These are phyloP conservation scores for Solanum sparsipilum DNA, from an alignment of 257 asterid genomes.

Conservation along the genomic window DNA sequence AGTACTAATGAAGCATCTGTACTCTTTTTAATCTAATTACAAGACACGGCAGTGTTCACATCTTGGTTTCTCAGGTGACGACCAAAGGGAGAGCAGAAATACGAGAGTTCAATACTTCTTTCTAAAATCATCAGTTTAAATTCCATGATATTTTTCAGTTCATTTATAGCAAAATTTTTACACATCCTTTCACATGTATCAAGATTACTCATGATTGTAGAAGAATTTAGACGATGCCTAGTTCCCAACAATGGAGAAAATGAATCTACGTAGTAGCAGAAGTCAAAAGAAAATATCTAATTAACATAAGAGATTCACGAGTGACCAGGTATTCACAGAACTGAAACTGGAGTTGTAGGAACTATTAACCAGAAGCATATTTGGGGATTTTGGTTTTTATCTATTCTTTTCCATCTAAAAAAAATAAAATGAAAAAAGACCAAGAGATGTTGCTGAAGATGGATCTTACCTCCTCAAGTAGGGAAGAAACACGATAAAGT, in stretches of 20 bases:
- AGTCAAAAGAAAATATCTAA: background rate
- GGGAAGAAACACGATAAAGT: slow-evolving; percentile 54
- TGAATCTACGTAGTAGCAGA: background rate
- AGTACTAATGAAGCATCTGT: background rate
- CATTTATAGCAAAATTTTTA: background rate
- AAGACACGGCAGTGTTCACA: background rate
- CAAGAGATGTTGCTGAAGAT: background rate
- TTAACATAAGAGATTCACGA: background rate
- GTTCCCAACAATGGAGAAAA: background rate
- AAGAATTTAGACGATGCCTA: background rate
- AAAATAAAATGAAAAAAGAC: background rate
- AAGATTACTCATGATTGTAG: background rate
- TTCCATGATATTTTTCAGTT: background rate
- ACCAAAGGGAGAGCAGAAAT: background rate
- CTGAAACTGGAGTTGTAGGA: background rate
- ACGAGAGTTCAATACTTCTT: background rate
- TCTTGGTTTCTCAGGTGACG: background rate
- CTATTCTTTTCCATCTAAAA: background rate
- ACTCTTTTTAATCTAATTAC: background rate
- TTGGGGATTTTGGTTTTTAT: background rate
- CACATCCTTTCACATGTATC: background rate
- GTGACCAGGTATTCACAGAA: background rate
- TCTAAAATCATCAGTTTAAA: background rate
- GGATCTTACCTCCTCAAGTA: slow-evolving; percentile 67
- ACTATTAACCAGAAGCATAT: background rate